Percentiles rank a stretch among this genome's conserved stretches.
phyloP scores from a whole-genome alignment of 2,329 filamentous ascomycete genomes.

The Aspergillus vadensis region DNA sequence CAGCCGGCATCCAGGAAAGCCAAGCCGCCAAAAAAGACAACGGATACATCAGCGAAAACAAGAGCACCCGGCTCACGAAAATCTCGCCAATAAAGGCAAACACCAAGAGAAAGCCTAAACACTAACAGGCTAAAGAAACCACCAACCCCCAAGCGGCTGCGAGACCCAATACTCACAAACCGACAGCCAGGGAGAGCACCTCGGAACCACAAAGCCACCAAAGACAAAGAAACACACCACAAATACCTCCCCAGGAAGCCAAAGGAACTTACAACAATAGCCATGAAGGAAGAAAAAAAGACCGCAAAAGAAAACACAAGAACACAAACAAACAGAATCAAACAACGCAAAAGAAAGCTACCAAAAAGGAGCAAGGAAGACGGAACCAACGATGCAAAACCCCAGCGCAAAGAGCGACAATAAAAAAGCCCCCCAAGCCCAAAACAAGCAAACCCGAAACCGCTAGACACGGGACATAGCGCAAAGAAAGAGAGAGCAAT shows the following conservation, averaged over 20 bases:
- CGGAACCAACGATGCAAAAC: conserved; percentile 68
- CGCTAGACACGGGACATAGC: conserved; percentile 70
- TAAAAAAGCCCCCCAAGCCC: conserved; percentile 34
- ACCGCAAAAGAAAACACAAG: conserved; percentile 65
- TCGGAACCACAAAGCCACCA: conserved; percentile 42
- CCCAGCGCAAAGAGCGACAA: conserved; percentile 42
- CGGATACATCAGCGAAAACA: conserved; percentile 7
- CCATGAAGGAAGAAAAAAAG: conserved; percentile 70
- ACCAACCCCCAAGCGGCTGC: conserved; percentile 45
- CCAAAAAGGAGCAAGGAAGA: conserved; percentile 72
- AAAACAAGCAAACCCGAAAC: conserved; percentile 47
- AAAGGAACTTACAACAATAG: conserved; percentile 49
- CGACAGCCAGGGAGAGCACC: conserved; percentile 45
- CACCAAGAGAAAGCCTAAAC: conserved; percentile 46
- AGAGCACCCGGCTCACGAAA: conserved; percentile 6
- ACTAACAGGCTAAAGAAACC: conserved; percentile 48
- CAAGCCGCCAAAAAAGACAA: conserved; percentile 28
- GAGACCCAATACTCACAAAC: conserved; percentile 47
- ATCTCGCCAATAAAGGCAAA: conserved; percentile 32
- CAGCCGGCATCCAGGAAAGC: conserved; percentile 27
- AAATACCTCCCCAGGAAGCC: conserved; percentile 40
- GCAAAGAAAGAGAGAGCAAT: conserved; percentile 68
- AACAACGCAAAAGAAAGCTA: conserved; percentile 73
- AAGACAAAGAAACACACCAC: conserved; percentile 35
- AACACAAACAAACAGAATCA: conserved; percentile 83